Evolutionary conservation across 495 filamentous ascomycete genomes (phyloP).

Genomic region (Neurospora cerealis): DNA sequence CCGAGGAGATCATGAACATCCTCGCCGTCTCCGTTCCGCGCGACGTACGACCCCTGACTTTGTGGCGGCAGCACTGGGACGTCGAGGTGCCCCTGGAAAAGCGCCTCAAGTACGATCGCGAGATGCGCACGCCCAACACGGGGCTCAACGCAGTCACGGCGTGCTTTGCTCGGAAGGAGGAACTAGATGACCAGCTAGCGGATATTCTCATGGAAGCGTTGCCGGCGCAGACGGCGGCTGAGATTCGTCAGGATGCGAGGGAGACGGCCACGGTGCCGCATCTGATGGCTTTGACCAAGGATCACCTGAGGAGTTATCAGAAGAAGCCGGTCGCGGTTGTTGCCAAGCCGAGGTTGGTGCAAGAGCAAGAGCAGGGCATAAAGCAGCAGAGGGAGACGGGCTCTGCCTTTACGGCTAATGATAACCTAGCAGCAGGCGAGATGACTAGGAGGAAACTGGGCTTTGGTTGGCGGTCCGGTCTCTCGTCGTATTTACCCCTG

Average conservation of each 20-base stretch:
- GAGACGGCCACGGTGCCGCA: background rate
- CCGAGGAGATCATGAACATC: background rate
- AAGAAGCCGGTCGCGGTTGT: background rate
- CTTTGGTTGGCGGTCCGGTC: background rate
- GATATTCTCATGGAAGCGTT: background rate
- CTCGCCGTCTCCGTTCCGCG: background rate
- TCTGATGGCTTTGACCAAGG: background rate
- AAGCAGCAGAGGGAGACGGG: background rate
- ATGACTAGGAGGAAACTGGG: background rate
- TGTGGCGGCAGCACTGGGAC: background rate
- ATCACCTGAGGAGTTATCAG: background rate
- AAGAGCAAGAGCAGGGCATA: background rate
- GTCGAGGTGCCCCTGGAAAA: background rate
- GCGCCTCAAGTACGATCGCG: background rate
- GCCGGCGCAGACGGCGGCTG: background rate
- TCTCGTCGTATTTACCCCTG: background rate
- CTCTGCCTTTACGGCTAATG: background rate
- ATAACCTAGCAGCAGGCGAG: background rate
- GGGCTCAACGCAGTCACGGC: background rate
- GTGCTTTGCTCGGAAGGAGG: background rate
- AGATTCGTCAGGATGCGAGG: background rate
- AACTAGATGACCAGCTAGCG: background rate
- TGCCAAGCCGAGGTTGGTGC: background rate
- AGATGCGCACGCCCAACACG: background rate
- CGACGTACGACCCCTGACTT: background rate